Percentiles rank a stretch among this genome's conserved stretches.
These are phyloP conservation scores for Diaporthe batatas DNA, from an alignment of 2,329 filamentous ascomycete genomes.

Conservation along the genomic window DNA sequence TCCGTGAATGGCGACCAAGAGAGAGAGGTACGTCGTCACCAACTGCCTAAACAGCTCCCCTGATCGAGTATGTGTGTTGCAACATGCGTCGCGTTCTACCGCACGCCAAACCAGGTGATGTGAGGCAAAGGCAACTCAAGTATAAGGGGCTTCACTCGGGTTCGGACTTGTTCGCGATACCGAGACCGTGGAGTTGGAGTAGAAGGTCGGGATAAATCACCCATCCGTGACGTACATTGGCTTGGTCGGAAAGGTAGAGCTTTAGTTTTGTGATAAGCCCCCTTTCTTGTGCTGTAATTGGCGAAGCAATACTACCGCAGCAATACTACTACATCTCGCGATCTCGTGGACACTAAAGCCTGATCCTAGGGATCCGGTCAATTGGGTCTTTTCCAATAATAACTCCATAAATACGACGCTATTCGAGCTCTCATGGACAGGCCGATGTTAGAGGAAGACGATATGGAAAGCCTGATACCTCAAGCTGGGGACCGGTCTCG, in stretches of 20 bases:
- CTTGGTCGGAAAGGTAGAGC: neutral
- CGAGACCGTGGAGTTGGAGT: neutral
- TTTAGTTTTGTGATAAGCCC: neutral
- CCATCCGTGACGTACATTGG: neutral
- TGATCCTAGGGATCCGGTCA: neutral
- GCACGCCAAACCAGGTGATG: neutral
- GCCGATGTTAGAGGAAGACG: neutral
- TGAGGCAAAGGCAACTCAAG: neutral
- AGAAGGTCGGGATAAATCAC: neutral
- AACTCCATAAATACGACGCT: neutral
- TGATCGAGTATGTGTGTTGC: neutral
- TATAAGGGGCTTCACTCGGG: neutral
- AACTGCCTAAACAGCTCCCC: neutral
- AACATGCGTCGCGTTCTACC: neutral
- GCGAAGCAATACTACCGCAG: neutral
- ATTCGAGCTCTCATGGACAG: neutral
- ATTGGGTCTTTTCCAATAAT: neutral
- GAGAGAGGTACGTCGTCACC: neutral
- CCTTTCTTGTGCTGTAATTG: neutral
- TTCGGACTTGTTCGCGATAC: conserved; percentile 11
- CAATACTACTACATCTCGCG: neutral
- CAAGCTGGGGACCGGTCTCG: neutral
- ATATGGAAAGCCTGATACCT: too few species aligned
- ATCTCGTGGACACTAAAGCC: too few species aligned
- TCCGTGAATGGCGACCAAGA: neutral